Evolutionary conservation across 2,329 filamentous ascomycete species (phyloP), one percentile per base, ranked within the genome.

Genomic region (Arthrobotrys entomopaga): DNA sequence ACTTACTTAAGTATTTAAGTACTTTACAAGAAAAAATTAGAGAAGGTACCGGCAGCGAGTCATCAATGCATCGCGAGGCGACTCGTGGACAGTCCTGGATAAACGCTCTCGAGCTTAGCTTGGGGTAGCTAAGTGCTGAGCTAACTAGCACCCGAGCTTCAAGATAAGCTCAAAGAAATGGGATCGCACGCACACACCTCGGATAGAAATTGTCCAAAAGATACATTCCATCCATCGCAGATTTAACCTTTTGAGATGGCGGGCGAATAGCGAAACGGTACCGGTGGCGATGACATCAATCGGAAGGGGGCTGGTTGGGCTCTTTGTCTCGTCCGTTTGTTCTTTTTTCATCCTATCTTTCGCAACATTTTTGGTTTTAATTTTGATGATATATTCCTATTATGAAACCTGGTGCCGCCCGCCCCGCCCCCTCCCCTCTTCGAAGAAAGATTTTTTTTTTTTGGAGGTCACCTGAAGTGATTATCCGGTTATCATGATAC

Each of bases 401-500:
- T 46, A 46, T 46, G 42, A 46, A 46, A 46, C 42, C 13, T 46
- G 29, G 29, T 19, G n/a, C 15, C 42, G 42, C 42, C 34, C 42
- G 42, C 42, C 42, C 40, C 13, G 40, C 13, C n/a, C n/a, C 13
- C 42, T 46, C n/a, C n/a, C 13, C 42, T 46, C 16, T n/a, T 19
- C 16, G 42, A 46, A 15, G 16, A 16, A 19, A 50, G 24, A 54
- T 67, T 54, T 52, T 52, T n/a, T n/a, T n/a, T n/a, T n/a, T n/a
- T n/a, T n/a, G 8, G 13, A 52, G 54, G 64, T 67, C 57, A 69
- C 65, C 58, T 69, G 65, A 38, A 56, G 13, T 13, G 38, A 29
- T 24, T 22, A 5, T 34, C 65, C 40, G 56, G 56, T 54, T 61
- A 56, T 61, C 65, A 69, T 61, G 56, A 49, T 50, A 69, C 65